phyloP scores from a whole-genome alignment of 441 rosid species.

The Flueggea neowawraea region DNA sequence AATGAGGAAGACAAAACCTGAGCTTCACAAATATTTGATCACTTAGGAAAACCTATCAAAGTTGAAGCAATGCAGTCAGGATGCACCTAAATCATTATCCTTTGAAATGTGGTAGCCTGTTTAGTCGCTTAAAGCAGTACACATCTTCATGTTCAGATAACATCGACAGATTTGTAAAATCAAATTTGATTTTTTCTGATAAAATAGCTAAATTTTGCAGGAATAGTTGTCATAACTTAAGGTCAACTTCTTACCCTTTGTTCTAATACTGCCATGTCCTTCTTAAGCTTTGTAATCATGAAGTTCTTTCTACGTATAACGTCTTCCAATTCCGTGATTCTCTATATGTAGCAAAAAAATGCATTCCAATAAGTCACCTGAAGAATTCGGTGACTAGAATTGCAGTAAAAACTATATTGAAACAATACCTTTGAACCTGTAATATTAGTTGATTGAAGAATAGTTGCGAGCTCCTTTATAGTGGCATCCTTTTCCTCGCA shows the following conservation, averaged over 20 bases:
- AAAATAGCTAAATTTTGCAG: too few relatives aligned
- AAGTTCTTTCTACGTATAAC: slow-evolving; percentile 67
- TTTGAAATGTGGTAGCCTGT: too few relatives aligned
- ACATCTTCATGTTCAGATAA: neutral
- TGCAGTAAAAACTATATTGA: slow-evolving; percentile 2
- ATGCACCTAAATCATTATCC: too few relatives aligned
- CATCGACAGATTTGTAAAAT: too few relatives aligned
- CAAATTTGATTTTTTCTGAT: neutral
- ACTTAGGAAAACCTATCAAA: too few relatives aligned
- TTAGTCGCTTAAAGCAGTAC: neutral
- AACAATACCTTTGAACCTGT: slow-evolving; percentile 55
- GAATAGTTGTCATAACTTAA: too few relatives aligned
- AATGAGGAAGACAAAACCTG: too few relatives aligned
- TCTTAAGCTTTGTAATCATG: slow-evolving; percentile 64
- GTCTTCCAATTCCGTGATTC: slow-evolving; percentile 79
- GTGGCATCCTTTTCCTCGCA: slow-evolving; percentile 82
- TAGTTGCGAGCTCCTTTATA: slow-evolving; percentile 60
- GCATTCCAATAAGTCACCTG: slow-evolving; percentile 1
- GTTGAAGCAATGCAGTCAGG: too few relatives aligned
- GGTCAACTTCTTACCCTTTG: slow-evolving; percentile 55
- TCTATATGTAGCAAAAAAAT: slow-evolving; percentile 34
- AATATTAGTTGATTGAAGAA: slow-evolving; percentile 49
- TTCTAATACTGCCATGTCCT: slow-evolving; percentile 64
- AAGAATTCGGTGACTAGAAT: neutral
- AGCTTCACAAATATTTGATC: too few relatives aligned